phyloP scores from a whole-genome alignment of 1,139 yeast species.

The Yamadazyma diddensiae region DNA sequence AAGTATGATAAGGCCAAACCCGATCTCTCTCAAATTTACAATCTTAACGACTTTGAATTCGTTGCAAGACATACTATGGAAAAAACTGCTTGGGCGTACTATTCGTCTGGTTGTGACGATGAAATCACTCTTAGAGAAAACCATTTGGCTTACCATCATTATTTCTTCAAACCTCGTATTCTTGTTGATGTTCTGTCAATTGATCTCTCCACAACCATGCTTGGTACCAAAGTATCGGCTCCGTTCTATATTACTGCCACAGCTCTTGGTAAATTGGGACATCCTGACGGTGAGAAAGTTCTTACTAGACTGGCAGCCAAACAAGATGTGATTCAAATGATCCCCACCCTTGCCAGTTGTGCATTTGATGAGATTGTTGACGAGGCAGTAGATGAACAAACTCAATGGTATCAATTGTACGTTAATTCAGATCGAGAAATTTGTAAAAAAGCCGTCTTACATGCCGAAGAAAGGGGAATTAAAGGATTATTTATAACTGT shows the following conservation, averaged over 20 bases:
- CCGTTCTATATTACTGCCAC: conserved; percentile 82
- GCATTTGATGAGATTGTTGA: conserved; percentile 69
- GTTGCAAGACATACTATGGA: conserved; percentile 73
- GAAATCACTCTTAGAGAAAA: conserved; percentile 87
- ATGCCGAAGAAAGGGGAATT: conserved; percentile 73
- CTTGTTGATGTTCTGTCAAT: conserved; percentile 64
- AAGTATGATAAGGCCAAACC: conserved; percentile 46
- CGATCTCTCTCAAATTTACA: conserved; percentile 61
- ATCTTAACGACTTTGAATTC: conserved; percentile 76
- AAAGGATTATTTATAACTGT: conserved; percentile 84
- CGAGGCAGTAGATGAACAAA: conserved; percentile 47
- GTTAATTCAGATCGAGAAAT: conserved; percentile 62
- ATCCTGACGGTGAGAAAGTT: conserved; percentile 73
- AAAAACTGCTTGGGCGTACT: conserved; percentile 86
- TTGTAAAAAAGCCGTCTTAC: conserved; percentile 57
- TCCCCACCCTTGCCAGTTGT: conserved; percentile 76
- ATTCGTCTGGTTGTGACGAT: conserved; percentile 89
- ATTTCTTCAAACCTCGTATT: conserved; percentile 80
- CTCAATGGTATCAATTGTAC: conserved; percentile 90
- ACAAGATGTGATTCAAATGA: conserved; percentile 73
- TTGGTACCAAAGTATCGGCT: conserved; percentile 34
- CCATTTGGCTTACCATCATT: conserved; percentile 81
- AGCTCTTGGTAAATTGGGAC: conserved; percentile 78
- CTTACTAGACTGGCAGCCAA: conserved; percentile 71
- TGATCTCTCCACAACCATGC: conserved; percentile 38